Evolutionary conservation across 2,329 filamentous ascomycete species (phyloP), one percentile per base, ranked within the genome.

Genomic region (Lecanicillium sp.): DNA sequence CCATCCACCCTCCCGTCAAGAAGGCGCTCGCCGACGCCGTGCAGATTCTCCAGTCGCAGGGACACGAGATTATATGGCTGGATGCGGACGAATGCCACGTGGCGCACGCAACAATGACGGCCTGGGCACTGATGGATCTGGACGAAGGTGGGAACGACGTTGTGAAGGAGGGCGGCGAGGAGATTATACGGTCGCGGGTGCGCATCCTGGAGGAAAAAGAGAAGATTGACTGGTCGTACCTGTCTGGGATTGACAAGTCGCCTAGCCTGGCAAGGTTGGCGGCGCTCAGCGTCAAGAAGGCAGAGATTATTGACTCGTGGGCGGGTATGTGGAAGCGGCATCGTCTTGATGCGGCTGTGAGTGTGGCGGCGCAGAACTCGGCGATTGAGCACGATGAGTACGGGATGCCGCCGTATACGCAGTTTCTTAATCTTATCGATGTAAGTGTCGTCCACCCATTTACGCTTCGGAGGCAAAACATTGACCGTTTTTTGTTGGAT

Each of bases 361-460:
- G 61, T 37, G 62, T 68, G 4, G 61, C 62, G 4, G 65, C 71
- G 6, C 67, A 71, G 46, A 64, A 57, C 11, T 74, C 71, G 0
- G 72, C 74, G 1, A 64, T 70, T 1, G 57, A 56, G 14, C 69
- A 77, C 48, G 73, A 78, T 49, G 63, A 57, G 0, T 77, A 68
- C 50, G 64, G 68, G 0, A 19, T 60, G 1, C 57, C 65, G 2
- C 52, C 60, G 1, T 73, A 71, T 37, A 76, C 73, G 0, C 49
- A 65, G 14, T 43, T 76, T 20, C 64, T 64, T 50, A 79, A 77
- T 42, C 17, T 75, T 7, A 46, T 77, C 4, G 69, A 77, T 51
- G 69, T 68, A 47, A 55, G 67, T 57, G 31, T 37, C n/a, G n/a
- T n/a, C n/a, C n/a, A n/a, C n/a, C 2, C 5, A 4, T 13, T 18